Percentiles rank a stretch among this genome's conserved stretches.
phyloP scores from a whole-genome alignment of 1,284 basidiomycete genomes.

The Ustilago tritici region DNA sequence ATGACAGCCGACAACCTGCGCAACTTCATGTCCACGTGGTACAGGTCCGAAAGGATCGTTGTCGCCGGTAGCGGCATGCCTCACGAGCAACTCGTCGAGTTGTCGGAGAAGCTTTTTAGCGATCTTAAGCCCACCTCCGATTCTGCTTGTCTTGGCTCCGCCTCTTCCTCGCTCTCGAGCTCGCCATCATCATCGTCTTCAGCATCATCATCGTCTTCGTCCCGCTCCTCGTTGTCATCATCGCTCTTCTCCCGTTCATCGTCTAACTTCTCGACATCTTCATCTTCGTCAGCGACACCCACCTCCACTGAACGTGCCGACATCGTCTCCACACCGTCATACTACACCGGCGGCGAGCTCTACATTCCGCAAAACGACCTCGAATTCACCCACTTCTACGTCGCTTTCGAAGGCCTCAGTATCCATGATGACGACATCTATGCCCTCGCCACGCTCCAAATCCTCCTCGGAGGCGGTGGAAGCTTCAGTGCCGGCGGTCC shows the following conservation, averaged over 20 bases:
- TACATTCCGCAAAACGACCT: constrained; percentile 76
- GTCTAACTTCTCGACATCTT: constrained; percentile 56
- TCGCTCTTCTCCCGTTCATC: constrained; percentile 73
- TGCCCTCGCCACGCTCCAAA: constrained; percentile 92
- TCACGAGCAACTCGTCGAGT: constrained; percentile 87
- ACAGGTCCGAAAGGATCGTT: constrained; percentile 91
- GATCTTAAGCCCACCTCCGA: constrained; percentile 69
- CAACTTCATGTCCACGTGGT: constrained; percentile 84
- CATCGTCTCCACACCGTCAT: constrained; percentile 72
- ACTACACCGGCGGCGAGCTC: constrained; percentile 84
- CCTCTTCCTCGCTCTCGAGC: constrained; percentile 27
- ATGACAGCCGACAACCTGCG: constrained; percentile 79
- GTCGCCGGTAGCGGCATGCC: constrained; percentile 92
- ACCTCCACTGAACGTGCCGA: constrained; percentile 40
- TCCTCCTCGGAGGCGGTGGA: constrained; percentile 93
- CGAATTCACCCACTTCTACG: constrained; percentile 92
- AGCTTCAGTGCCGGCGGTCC: constrained; percentile 96
- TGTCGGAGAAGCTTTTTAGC: constrained; percentile 86
- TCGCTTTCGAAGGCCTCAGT: constrained; percentile 91
- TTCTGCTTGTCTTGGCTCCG: constrained; percentile 18
- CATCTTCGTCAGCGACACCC: constrained; percentile 52
- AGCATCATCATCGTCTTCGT: constrained; percentile 71
- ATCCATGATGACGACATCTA: constrained; percentile 96
- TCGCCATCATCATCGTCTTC: constrained; percentile 29
- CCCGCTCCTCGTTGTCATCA: constrained; percentile 70